Percentiles rank a stretch among this genome's conserved stretches.
These are phyloP conservation scores for Kuraishia molischiana DNA, from an alignment of 805 yeast species.

Conservation along the genomic window DNA sequence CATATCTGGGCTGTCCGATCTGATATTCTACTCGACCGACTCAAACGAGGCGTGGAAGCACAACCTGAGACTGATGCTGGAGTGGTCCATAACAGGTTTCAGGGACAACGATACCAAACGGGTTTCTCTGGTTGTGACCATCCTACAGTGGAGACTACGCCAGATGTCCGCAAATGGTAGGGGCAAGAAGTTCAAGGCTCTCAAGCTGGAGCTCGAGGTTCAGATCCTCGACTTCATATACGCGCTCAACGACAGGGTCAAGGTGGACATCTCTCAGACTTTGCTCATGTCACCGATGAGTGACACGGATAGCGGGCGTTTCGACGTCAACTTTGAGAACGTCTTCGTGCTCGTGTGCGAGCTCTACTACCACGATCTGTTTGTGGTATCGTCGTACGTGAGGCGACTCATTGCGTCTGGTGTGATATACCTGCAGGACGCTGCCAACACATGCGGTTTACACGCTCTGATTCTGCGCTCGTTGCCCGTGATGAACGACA, in stretches of 20 bases:
- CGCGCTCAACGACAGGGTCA: constrained; percentile 8
- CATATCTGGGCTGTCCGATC: constrained; percentile 9
- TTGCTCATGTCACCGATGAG: neutral
- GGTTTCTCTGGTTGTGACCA: constrained; percentile 14
- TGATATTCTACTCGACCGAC: constrained; percentile 12
- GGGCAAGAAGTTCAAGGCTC: constrained; percentile 14
- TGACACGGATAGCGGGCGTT: neutral
- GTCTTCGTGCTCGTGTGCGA: constrained; percentile 42
- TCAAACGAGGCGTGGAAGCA: constrained; percentile 15
- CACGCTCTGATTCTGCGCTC: constrained; percentile 51
- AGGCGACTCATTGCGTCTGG: constrained; percentile 83
- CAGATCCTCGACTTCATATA: constrained; percentile 22
- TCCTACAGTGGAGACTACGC: constrained; percentile 13
- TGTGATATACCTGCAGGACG: constrained; percentile 50
- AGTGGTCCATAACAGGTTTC: constrained; percentile 20
- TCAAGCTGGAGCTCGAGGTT: constrained; percentile 19
- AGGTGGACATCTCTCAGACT: neutral
- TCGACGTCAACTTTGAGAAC: constrained; percentile 12
- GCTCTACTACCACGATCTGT: constrained; percentile 34
- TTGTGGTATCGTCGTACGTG: constrained; percentile 57
- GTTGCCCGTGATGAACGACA: constrained; percentile 40
- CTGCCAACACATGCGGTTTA: constrained; percentile 36
- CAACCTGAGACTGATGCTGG: constrained; percentile 11
- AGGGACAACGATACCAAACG: constrained; percentile 6
- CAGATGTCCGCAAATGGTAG: constrained; percentile 7